Conservation (phyloP, 768 basidiomycete species). For the Pisolithus tinctorius region DNA sequence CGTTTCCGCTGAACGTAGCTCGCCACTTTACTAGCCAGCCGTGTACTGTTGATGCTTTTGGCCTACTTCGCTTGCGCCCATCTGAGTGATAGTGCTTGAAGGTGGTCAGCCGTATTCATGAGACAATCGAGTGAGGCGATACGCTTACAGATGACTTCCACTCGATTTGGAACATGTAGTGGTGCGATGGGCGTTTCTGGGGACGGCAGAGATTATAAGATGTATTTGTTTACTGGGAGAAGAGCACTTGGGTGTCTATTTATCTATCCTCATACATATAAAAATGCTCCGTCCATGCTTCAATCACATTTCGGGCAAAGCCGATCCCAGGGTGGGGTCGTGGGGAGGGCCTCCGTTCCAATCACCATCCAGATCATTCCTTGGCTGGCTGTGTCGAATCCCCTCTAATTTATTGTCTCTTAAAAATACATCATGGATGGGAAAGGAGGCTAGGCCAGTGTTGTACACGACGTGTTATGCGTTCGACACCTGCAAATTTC, state of each 20-base stretch:
- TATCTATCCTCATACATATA: neutral
- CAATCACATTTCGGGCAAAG: neutral
- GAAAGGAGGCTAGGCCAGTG: neutral
- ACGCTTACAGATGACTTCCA: slow-evolving; percentile 28
- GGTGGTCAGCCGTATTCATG: neutral
- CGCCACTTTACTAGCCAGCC: slow-evolving; percentile 79
- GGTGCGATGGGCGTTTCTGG: neutral
- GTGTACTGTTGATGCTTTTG: slow-evolving; percentile 54
- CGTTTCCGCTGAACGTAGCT: slow-evolving; percentile 61
- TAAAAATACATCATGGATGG: too few species aligned
- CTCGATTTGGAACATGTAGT: slow-evolving; percentile 24
- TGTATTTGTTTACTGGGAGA: neutral
- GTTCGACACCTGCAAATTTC: neutral
- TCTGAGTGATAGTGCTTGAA: slow-evolving; percentile 27
- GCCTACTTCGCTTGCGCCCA: slow-evolving; percentile 39
- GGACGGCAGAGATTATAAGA: slow-evolving; percentile 6
- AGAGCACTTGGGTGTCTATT: neutral
- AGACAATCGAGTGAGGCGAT: neutral
- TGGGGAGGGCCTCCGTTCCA: neutral
- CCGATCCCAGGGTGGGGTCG: neutral
- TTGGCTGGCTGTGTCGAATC: neutral
- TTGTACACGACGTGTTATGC: neutral
- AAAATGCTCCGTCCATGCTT: neutral
- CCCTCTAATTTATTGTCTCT: neutral
- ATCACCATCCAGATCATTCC: neutral